Conservation (phyloP, 192 early-diverging fungal species). For the Helicostylum pulchrum region DNA sequence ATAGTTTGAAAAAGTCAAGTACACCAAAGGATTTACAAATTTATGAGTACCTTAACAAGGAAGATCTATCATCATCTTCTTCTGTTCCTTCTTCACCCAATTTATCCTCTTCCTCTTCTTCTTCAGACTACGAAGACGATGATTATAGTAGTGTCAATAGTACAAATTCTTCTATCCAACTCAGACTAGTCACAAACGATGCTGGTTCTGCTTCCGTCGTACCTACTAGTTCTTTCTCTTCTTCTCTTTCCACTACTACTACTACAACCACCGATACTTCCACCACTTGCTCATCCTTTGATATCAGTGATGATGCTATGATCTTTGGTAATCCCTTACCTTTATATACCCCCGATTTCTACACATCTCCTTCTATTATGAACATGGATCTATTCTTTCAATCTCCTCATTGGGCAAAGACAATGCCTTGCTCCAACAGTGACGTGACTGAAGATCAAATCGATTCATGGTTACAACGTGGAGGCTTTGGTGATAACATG, state of each 20-base stretch:
- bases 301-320: neutral
- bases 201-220: conserved; percentile 10
- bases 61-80: neutral
- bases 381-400: conserved; percentile 9
- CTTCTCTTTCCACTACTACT: neutral
- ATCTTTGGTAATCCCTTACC: neutral
- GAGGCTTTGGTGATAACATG: neutral
- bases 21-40: conserved; percentile 12
- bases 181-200: conserved; percentile 11
- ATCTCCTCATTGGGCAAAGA: neutral
- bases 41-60: conserved; percentile 3
- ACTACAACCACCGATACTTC: neutral
- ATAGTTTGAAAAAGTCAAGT: conserved; percentile 2
- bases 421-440: neutral
- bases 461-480: conserved; percentile 18
- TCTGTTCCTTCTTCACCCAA: neutral
- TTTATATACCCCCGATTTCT: conserved; percentile 14
- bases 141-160: neutral
- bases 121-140: neutral
- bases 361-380: neutral
- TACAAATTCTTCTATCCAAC: neutral
- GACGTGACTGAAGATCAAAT: conserved; percentile 18
- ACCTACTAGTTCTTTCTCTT: neutral
- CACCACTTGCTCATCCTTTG: neutral
- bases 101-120: neutral